Percentiles rank a stretch among this genome's conserved stretches.
phyloP scores from a whole-genome alignment of 75 land plant genomes.

The Pinus albicaulis region DNA sequence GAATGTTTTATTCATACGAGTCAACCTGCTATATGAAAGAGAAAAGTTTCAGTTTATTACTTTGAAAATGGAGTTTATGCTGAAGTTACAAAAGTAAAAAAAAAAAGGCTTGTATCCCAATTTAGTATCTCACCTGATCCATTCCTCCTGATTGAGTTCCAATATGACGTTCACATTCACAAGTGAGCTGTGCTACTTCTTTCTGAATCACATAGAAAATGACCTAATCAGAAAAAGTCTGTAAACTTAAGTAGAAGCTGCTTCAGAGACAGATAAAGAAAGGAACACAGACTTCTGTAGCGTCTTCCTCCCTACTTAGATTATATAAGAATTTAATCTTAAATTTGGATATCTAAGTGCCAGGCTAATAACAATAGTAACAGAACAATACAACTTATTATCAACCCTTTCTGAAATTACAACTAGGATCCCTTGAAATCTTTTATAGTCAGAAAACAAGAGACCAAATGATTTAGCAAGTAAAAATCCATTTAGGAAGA shows the following conservation, averaged over 20 bases:
- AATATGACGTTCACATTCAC: constrained; percentile 94
- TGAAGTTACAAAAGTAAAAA: too few species aligned
- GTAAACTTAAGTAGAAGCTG: not conserved
- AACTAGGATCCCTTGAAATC: not conserved
- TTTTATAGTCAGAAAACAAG: not conserved
- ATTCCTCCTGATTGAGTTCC: constrained; percentile 99
- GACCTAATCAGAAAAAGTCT: not conserved
- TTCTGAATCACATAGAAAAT: constrained; percentile 55
- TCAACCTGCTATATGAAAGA: too few species aligned
- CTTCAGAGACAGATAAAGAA: not conserved
- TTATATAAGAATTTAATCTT: not conserved
- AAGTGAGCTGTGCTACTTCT: constrained; percentile 93
- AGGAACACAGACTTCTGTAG: not conserved
- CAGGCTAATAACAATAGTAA: not conserved
- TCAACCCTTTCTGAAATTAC: not conserved
- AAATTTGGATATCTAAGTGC: not conserved
- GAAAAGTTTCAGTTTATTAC: too few species aligned
- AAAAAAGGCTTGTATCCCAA: too few species aligned
- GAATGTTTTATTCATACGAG: too few species aligned
- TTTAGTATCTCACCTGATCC: constrained; percentile 74
- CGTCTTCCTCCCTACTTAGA: not conserved
- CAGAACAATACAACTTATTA: not conserved
- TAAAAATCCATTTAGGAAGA: not conserved
- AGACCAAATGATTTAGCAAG: not conserved
- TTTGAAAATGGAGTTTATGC: too few species aligned